Percentiles rank a stretch among this genome's conserved stretches.
These are phyloP conservation scores for Zygoascus flipseniorum DNA, from an alignment of 805 yeast species.

Conservation along the genomic window DNA sequence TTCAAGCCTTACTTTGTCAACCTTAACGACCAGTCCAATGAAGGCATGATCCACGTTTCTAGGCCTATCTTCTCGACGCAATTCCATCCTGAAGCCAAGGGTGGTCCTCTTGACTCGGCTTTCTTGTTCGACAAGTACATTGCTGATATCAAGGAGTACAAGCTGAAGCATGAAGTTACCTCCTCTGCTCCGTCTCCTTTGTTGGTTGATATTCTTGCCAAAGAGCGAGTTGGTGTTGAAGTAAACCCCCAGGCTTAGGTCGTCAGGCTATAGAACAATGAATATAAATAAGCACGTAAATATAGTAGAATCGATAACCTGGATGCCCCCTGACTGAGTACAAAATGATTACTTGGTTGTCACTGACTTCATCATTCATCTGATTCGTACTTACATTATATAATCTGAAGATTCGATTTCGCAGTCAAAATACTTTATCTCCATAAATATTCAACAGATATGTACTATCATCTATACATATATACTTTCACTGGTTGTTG, in stretches of 20 bases:
- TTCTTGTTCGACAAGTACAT: slow-evolving; percentile 88
- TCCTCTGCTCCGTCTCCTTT: slow-evolving; percentile 31
- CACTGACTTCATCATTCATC: not conserved
- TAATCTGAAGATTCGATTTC: not conserved
- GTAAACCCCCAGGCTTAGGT: slow-evolving; percentile 23
- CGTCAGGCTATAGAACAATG: not conserved
- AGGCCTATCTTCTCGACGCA: slow-evolving; percentile 94
- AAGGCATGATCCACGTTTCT: slow-evolving; percentile 86
- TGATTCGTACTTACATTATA: not conserved
- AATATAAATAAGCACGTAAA: not conserved
- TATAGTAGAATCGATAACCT: not conserved
- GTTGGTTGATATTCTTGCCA: slow-evolving; percentile 32
- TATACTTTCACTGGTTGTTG: slow-evolving; percentile 1
- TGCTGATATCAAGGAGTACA: slow-evolving; percentile 52
- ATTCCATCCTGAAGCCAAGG: slow-evolving; percentile 99
- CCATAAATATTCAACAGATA: not conserved
- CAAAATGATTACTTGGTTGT: not conserved
- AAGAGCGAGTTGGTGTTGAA: slow-evolving; percentile 37
- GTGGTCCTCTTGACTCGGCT: slow-evolving; percentile 94
- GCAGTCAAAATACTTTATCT: not conserved
- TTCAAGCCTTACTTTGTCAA: slow-evolving; percentile 87
- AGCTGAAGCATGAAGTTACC: slow-evolving; percentile 34
- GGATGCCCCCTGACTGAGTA: not conserved
- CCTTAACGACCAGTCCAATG: slow-evolving; percentile 92
- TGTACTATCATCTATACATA: not conserved